Evolutionary conservation across 108 stramenopile species (phyloP).

Genomic region (Conticribra guillardii): DNA sequence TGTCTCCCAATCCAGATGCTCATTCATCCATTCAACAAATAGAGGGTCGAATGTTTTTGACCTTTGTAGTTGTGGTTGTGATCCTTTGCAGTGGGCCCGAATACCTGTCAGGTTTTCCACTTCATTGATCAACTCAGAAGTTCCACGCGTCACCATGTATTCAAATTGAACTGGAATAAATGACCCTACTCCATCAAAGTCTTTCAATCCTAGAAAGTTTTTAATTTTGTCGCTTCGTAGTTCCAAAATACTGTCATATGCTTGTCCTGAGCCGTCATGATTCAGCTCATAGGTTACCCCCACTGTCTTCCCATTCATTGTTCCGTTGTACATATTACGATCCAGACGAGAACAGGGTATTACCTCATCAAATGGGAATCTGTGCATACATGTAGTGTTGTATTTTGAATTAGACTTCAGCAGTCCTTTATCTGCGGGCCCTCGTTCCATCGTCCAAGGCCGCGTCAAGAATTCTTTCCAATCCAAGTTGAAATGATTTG

Average conservation of each 20-base stretch:
- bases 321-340: conserved; percentile 25
- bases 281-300: conserved; percentile 49
- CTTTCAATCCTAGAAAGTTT: conserved; percentile 42
- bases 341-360: conserved; percentile 38
- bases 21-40: conserved; percentile 53
- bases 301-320: conserved; percentile 14
- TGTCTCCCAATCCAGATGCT: conserved; percentile 57
- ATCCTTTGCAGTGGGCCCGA: conserved; percentile 36
- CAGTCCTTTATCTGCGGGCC: conserved; percentile 28
- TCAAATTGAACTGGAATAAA: conserved; percentile 54
- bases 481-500: conserved; percentile 45
- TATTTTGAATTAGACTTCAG: conserved; percentile 10
- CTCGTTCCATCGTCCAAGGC: conserved; percentile 52
- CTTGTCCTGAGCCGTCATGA: conserved; percentile 44
- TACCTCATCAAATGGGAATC: conserved; percentile 25
- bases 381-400: conserved; percentile 31
- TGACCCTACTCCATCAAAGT: conserved; percentile 20
- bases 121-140: conserved; percentile 29
- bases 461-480: conserved; percentile 53
- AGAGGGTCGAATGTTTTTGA: conserved; percentile 24
- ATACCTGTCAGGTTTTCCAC: conserved; percentile 48
- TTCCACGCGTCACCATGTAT: conserved; percentile 28
- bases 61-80: conserved; percentile 7
- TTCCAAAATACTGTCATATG: conserved; percentile 46
- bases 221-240: conserved; percentile 61